Conservation (phyloP, 2,329 filamentous ascomycete species). For the Coniochaeta ligniaria region DNA sequence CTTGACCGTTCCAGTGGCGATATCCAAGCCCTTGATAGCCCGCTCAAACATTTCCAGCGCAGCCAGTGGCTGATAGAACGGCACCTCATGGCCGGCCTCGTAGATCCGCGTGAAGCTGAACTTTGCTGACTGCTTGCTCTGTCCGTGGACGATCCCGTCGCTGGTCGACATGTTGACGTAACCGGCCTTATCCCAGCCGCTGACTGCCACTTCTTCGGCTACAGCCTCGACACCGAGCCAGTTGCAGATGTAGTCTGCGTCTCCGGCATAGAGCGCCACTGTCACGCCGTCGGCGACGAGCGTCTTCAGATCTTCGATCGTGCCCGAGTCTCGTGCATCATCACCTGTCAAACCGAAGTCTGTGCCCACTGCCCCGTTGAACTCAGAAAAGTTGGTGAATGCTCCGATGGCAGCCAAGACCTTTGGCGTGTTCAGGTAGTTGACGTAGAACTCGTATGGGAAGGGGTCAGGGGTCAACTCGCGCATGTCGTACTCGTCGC, state of each 20-base stretch:
- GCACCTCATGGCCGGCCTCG: slow-evolving; percentile 33
- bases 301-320: slow-evolving; percentile 26
- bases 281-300: slow-evolving; percentile 9
- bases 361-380: slow-evolving; percentile 30
- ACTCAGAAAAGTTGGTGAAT: slow-evolving; percentile 47
- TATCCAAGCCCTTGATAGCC: slow-evolving; percentile 36
- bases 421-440: slow-evolving; percentile 49
- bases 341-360: slow-evolving; percentile 42
- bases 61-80: slow-evolving; percentile 46
- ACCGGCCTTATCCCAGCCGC: slow-evolving; percentile 34
- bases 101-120: slow-evolving; percentile 42
- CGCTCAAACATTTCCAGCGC: slow-evolving; percentile 42
- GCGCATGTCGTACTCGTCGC: slow-evolving; percentile 55
- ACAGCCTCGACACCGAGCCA: slow-evolving; percentile 9
- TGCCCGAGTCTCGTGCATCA: slow-evolving; percentile 34
- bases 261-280: slow-evolving; percentile 9
- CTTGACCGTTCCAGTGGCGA: slow-evolving; percentile 35
- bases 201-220: slow-evolving; percentile 24
- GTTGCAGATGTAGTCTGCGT: slow-evolving; percentile 13
- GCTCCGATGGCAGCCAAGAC: slow-evolving; percentile 54
- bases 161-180: slow-evolving; percentile 35
- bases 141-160: slow-evolving; percentile 39
- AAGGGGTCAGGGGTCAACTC: slow-evolving; percentile 49
- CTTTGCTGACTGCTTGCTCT: slow-evolving; percentile 41
- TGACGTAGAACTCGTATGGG: slow-evolving; percentile 44